Base-by-base conservation (phyloP, 179 eudicot genomes). In the Silene coronaria region DNA sequence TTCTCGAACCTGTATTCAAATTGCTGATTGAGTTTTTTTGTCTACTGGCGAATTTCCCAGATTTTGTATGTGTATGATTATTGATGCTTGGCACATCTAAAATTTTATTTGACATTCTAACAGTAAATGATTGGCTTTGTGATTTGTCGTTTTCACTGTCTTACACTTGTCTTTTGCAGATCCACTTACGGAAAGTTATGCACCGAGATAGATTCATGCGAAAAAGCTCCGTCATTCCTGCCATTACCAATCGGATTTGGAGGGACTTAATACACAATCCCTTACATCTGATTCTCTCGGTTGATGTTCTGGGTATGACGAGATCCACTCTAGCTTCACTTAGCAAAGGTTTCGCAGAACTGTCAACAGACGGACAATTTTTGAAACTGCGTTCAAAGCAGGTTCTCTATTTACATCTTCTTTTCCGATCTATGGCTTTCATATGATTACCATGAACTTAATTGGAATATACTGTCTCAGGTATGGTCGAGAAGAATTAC, bases 281-380 rank as follows among this genome's bases (percentile, higher is more conserved):
- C 22, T 72, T 93, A 42, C 99, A 96, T 84, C 86, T 96, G 59
- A 82, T 96, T 62, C 95, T 96, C 78, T 93, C 99, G 3, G 92
- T 96, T 53, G 99, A 93, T 87, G 96, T 96, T 48, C 87, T 96
- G 72, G 99, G 99, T 30, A 89, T 93, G 99, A 88, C 99, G 46
- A 91, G 97, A 84, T 96, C 99, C 78, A 96, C 99, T 34, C 82
- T 96, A 83, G 96, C 98, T 76, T 93, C 99, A 66, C 89, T 96
- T 46, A 87, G 99, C 86, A 91, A 89, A 88, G 98, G 99, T 68
- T 93, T 96, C 89, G 99, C 99, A 38, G 93, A 90, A 80, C 90
- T 96, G 78, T 96, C 99, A 67, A 96, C 99, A 19, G 99, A 96
- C 85, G 99, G 99, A 10, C 99, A 96, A 83, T 96, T 96, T 81